Base-by-base conservation (phyloP, 202 grass and related monocot genomes). In the Carex arenaria region DNA sequence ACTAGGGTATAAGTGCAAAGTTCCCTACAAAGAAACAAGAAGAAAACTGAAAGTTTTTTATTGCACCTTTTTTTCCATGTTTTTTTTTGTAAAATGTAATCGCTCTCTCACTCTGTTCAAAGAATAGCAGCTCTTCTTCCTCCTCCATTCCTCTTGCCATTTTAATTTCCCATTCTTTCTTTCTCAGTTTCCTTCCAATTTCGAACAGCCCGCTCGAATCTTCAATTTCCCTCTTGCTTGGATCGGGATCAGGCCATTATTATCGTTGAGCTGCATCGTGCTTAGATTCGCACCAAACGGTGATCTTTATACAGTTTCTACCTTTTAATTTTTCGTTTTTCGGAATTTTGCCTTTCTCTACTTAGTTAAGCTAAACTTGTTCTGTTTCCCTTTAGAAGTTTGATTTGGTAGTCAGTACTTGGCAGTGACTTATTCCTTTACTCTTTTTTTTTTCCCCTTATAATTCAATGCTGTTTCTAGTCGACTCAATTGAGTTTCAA, bases 11-110 rank as follows among this genome's bases (percentile, higher is more conserved):
- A 64, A 7, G 1, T 43, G 38, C 59, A 80, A 80, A 80, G 78
- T 49, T 80, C 28, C 57, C 76, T 64, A 80, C 18, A 80, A 80
- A 64, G 78, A 61, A 64, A 47, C 78, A 47, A 47, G 78, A 49
- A 80, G 23, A 40, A 62, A 59, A 79, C 30, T 19, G 23, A 34
- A 79, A 72, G 18, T 70, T 18, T 68, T 72, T 72, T 51, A 72
- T 72, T 51, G 43, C 43, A 49, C 42, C 69, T 72, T 51, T 72
- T 17, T 62, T 23, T 19, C 64, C 64, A 32, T 36, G 13, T 19
- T 72, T 72, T 26, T 20, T 20, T 23, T 34, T 68, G 19, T 51
- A 51, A 72, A 72, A 51, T 26, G 26, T 47, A 51, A 51, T 72
- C 43, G 36, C 40, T 70, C 18, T 72, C 19, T 72, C 42, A 49